Evolutionary conservation across 257 asterid species (phyloP).

Genomic region (Salvia hispanica): DNA sequence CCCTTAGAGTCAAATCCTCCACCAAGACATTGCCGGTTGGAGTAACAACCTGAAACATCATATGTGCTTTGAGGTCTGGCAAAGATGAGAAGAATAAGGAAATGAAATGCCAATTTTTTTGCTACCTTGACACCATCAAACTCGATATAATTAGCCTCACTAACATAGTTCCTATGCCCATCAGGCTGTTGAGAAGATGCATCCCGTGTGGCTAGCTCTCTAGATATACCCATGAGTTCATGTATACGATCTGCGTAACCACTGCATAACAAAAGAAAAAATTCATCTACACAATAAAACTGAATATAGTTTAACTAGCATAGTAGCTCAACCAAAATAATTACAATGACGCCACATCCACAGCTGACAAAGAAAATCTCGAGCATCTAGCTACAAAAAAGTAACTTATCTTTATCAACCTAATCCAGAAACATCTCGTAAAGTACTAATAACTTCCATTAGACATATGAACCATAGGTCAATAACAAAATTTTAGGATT

Average conservation of each 20-base stretch:
- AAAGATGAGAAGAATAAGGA: slow-evolving; percentile 32
- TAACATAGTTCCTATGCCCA: slow-evolving; percentile 84
- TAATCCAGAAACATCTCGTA: slow-evolving; percentile 7
- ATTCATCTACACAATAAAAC: slow-evolving; percentile 12
- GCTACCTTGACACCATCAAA: slow-evolving; percentile 91
- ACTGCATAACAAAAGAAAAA: slow-evolving; percentile 55
- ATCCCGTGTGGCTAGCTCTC: slow-evolving; percentile 74
- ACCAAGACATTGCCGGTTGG: slow-evolving; percentile 97
- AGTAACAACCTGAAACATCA: slow-evolving; percentile 81
- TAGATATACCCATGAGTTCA: slow-evolving; percentile 84
- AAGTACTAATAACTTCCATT: slow-evolving; percentile 13
- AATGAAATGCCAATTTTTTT: slow-evolving; percentile 24
- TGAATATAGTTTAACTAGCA: slow-evolving; percentile 20
- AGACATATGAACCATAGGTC: slow-evolving; percentile 11
- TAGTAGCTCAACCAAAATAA: slow-evolving; percentile 17
- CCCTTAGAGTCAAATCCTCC: slow-evolving; percentile 77
- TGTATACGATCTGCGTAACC: slow-evolving; percentile 99
- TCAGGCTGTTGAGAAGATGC: slow-evolving; percentile 69
- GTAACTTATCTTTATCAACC: slow-evolving; percentile 6
- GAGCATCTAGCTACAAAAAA: slow-evolving; percentile 18
- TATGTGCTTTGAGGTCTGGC: slow-evolving; percentile 34
- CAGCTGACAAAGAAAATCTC: slow-evolving; percentile 17
- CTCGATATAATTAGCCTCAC: slow-evolving; percentile 93
- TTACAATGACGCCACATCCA: neutral
- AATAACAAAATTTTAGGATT: slow-evolving; percentile 21